Evolutionary conservation across 2,329 filamentous ascomycete species (phyloP), one percentile per base, ranked within the genome.

Genomic region (Grosmannia huntii): DNA sequence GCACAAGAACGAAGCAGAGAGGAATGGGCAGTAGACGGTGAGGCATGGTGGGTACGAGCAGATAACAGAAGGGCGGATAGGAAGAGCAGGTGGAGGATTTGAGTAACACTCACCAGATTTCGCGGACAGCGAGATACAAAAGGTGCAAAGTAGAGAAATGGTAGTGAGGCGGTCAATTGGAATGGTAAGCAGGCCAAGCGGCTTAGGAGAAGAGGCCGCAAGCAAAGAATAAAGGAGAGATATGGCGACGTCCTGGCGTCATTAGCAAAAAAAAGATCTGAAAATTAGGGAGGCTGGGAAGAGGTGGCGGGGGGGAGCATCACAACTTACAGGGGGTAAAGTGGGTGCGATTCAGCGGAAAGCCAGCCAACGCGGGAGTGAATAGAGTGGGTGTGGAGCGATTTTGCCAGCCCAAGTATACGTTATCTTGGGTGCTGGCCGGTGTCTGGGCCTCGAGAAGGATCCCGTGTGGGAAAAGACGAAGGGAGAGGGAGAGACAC

Each of bases 221-320:
- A 33, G 21, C 33, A 28, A 28, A 41, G 57, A 38, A 36, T 53
- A 56, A 57, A 14, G 36, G 38, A 50, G n/a, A 59, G 58, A 56
- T 60, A 60, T 56, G 55, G 58, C 25, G 28, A 41, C 23, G 19
- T 27, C 53, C 60, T 62, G 57, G 58, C 59, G 57, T 61, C 59
- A 60, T 62, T 58, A 58, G 58, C 58, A 21, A 59, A 56, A 51
- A 36, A 60, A 55, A 52, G 19, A 33, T 2, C 11, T 28, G 19
- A 23, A 27, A 61, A 63, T 63, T 62, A 53, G 60, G 61, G 62
- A 63, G 62, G 62, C 61, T 63, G 62, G 62, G 60, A 59, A 60
- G 57, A 56, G 60, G 60, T 61, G 60, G 60, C 59, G 59, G 62
- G 56, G 60, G 58, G 31, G 27, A 38, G 59, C 54, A 58, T 36